Evolutionary conservation across 371 early-diverging fungal genomes (phyloP).

Genomic region (Modicella reniformis): DNA sequence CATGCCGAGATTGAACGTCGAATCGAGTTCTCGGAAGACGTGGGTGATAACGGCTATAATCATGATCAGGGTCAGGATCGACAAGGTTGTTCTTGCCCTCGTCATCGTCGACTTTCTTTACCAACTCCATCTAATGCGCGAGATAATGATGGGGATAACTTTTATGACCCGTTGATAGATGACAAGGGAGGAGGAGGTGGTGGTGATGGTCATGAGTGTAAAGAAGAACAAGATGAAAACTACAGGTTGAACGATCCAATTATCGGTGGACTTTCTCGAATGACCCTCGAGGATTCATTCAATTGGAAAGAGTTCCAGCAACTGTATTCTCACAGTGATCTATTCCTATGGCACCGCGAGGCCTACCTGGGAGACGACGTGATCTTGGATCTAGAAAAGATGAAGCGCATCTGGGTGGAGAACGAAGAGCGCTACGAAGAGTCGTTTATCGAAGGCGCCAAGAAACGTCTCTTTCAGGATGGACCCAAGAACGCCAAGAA

Average conservation of each 20-base stretch:
- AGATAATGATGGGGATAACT: neutral
- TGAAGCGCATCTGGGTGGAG: slow-evolving; percentile 36
- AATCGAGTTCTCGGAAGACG: slow-evolving; percentile 17
- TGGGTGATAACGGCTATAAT: neutral
- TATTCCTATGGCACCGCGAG: slow-evolving; percentile 36
- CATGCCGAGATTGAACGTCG: slow-evolving; percentile 28
- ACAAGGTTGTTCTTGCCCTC: too few species aligned
- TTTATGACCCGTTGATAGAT: too few species aligned
- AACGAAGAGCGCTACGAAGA: slow-evolving; percentile 27
- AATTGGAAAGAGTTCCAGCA: slow-evolving; percentile 37
- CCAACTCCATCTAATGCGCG: neutral
- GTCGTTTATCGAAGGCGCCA: slow-evolving; percentile 21
- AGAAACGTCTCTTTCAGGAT: slow-evolving; percentile 17
- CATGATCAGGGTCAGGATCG: too few species aligned
- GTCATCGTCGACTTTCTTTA: too few species aligned
- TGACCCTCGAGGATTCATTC: slow-evolving; percentile 25
- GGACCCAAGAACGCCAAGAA: slow-evolving; percentile 3
- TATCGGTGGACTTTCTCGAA: neutral
- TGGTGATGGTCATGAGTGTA: neutral
- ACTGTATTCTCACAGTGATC: slow-evolving; percentile 28
- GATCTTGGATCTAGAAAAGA: slow-evolving; percentile 10
- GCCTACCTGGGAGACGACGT: neutral
- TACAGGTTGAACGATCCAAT: neutral
- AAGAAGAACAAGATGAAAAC: neutral
- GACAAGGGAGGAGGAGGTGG: too few species aligned